Conservation (phyloP, 371 early-diverging fungal species). For the Mortierella polycephala region DNA sequence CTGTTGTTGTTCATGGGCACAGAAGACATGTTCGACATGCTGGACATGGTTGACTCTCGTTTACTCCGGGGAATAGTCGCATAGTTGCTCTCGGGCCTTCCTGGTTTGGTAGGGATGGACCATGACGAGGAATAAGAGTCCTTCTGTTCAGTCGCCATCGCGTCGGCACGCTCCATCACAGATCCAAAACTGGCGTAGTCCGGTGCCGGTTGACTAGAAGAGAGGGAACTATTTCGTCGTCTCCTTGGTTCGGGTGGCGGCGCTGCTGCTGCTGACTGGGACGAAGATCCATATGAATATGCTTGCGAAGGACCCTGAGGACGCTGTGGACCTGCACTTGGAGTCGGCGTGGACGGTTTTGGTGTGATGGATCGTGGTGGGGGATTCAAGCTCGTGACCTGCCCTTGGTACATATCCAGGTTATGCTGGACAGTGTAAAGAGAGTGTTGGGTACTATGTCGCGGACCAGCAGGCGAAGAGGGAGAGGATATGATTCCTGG, state of each 20-base stretch:
- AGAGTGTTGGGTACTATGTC: slow-evolving; percentile 7
- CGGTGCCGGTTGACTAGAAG: slow-evolving; percentile 11
- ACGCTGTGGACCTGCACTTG: slow-evolving; percentile 11
- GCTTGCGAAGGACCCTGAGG: not conserved
- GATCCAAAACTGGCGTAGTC: slow-evolving; percentile 45
- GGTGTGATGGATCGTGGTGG: slow-evolving; percentile 46
- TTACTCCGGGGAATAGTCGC: slow-evolving; percentile 38
- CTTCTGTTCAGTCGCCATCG: slow-evolving; percentile 26
- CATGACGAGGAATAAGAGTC: slow-evolving; percentile 23
- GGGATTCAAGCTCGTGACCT: slow-evolving; percentile 35
- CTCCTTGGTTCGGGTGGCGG: slow-evolving; percentile 21
- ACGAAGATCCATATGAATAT: not conserved
- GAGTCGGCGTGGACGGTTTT: slow-evolving; percentile 23
- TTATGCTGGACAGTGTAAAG: not conserved
- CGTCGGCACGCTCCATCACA: slow-evolving; percentile 41
- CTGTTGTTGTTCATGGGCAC: slow-evolving; percentile 11
- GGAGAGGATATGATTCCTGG: slow-evolving; percentile 9
- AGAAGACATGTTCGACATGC: slow-evolving; percentile 12
- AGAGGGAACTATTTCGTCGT: slow-evolving; percentile 35
- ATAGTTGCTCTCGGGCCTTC: slow-evolving; percentile 2
- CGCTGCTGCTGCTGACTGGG: not conserved
- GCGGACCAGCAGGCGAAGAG: not conserved
- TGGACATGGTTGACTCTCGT: slow-evolving; percentile 40
- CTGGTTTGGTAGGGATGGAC: slow-evolving; percentile 34
- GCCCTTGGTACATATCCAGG: slow-evolving; percentile 14